phyloP scores from a whole-genome alignment of 2,329 filamentous ascomycete genomes.

The Fusarium duplospermum region DNA sequence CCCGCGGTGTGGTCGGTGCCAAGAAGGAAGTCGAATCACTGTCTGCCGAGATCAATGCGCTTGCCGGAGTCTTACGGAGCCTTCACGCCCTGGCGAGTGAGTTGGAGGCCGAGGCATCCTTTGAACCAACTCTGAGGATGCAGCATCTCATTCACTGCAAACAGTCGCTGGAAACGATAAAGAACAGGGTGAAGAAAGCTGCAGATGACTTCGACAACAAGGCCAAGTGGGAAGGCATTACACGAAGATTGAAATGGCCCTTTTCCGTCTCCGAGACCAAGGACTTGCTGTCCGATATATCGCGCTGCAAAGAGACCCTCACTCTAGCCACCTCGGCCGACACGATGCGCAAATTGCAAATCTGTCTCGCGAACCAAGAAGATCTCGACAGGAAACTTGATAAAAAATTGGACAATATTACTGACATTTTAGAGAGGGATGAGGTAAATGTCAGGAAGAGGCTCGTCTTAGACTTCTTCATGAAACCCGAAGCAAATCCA shows the following conservation, averaged over 20 bases:
- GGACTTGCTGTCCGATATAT: slow-evolving; percentile 5
- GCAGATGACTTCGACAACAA: not conserved
- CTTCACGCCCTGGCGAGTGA: slow-evolving; percentile 5
- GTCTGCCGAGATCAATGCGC: slow-evolving; percentile 3
- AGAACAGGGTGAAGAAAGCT: slow-evolving; percentile 1
- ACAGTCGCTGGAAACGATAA: not conserved
- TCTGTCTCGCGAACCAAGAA: not conserved
- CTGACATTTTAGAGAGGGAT: not conserved
- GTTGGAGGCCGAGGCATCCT: slow-evolving; percentile 2
- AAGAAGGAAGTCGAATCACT: slow-evolving; percentile 3
- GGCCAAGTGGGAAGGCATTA: not conserved
- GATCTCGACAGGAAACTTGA: not conserved
- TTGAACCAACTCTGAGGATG: not conserved
- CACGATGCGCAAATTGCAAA: slow-evolving; percentile 17
- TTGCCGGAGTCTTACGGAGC: not conserved
- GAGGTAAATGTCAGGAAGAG: slow-evolving; percentile 6
- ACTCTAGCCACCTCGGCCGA: slow-evolving; percentile 2
- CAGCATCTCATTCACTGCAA: slow-evolving; percentile 10
- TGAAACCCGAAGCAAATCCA: slow-evolving; percentile 7
- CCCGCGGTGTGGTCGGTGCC: not conserved
- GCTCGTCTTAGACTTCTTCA: slow-evolving; percentile 16
- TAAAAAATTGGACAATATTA: not conserved
- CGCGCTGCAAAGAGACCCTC: slow-evolving; percentile 7
- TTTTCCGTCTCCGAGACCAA: slow-evolving; percentile 18
- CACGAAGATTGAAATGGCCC: slow-evolving; percentile 20